phyloP scores from a whole-genome alignment of 352 stramenopile genomes.

The Globisporangium paroecandrum region DNA sequence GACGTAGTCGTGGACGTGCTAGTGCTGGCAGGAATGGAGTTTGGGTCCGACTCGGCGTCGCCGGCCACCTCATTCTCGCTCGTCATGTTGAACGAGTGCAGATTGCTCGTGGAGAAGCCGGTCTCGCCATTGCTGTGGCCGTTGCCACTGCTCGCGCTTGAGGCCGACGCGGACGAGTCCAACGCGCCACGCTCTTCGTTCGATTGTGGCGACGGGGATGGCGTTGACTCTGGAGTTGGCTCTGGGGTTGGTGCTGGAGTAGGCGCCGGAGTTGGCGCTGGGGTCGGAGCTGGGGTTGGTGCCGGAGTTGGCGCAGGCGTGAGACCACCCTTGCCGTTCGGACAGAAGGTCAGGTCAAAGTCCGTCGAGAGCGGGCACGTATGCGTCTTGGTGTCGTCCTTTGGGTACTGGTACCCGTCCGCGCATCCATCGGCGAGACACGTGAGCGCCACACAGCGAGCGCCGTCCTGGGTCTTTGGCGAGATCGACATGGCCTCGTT shows the following conservation, averaged over 20 bases:
- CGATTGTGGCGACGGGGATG: constrained; percentile 18
- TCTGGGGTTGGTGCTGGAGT: constrained; percentile 34
- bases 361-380: constrained; percentile 38
- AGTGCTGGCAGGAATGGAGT: not conserved
- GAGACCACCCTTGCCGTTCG: constrained; percentile 32
- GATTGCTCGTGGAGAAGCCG: constrained; percentile 6
- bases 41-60: constrained; percentile 1
- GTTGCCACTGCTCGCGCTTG: constrained; percentile 12
- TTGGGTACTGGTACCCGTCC: constrained; percentile 64
- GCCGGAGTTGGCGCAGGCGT: constrained; percentile 24
- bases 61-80: constrained; percentile 17
- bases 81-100: not conserved
- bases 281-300: constrained; percentile 28
- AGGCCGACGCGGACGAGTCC: constrained; percentile 15
- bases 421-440: constrained; percentile 47
- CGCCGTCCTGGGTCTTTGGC: constrained; percentile 27
- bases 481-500: constrained; percentile 66
- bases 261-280: constrained; percentile 28
- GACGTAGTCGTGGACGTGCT: constrained; percentile 9
- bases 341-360: constrained; percentile 65
- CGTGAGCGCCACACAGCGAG: constrained; percentile 42
- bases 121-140: constrained; percentile 17
- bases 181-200: constrained; percentile 16
- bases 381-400: constrained; percentile 74
- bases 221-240: constrained; percentile 23